Evolutionary conservation across 139 green algal genomes (phyloP).

Genomic region (Eudorina sp.): DNA sequence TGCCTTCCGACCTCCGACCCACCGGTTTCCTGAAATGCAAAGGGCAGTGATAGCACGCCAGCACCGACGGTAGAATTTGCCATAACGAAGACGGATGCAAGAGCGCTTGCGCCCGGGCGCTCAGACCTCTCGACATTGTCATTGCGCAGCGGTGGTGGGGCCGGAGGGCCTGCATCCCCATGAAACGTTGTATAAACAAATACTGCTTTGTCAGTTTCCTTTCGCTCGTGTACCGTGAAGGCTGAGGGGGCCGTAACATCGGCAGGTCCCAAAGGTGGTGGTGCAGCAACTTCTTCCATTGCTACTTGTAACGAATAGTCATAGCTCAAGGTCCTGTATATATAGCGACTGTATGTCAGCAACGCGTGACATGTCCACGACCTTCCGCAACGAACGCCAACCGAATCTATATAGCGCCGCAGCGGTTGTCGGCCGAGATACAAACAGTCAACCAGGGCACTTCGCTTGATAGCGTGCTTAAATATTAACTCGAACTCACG

Average conservation of each 20-base stretch:
- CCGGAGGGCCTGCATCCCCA: not conserved
- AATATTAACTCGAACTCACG: no score
- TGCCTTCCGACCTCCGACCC: not conserved
- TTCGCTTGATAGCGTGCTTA: no score
- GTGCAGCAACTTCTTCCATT: not conserved
- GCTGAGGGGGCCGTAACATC: not conserved
- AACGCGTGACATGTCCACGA: no score
- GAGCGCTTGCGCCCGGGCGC: not conserved
- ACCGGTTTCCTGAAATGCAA: constrained; percentile 76
- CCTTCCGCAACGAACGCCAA: no score
- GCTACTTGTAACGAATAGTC: no score
- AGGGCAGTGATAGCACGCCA: constrained; percentile 82
- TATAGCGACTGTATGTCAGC: no score
- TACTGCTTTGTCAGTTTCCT: not conserved
- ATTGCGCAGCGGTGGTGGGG: not conserved
- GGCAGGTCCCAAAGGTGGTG: not conserved
- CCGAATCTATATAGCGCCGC: no score
- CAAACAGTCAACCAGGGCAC: no score
- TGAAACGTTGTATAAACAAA: constrained; percentile 13
- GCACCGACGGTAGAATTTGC: constrained; percentile 77
- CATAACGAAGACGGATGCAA: constrained; percentile 39
- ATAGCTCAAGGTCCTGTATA: no score
- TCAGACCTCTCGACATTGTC: not conserved
- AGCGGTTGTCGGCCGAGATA: no score
- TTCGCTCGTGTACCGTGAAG: constrained; percentile 5